A percentile compares a stretch with the other conserved stretches of the same genome.
Evolutionary conservation across 73 alveolate species (phyloP).

Genomic region (Urostyla sp.): DNA sequence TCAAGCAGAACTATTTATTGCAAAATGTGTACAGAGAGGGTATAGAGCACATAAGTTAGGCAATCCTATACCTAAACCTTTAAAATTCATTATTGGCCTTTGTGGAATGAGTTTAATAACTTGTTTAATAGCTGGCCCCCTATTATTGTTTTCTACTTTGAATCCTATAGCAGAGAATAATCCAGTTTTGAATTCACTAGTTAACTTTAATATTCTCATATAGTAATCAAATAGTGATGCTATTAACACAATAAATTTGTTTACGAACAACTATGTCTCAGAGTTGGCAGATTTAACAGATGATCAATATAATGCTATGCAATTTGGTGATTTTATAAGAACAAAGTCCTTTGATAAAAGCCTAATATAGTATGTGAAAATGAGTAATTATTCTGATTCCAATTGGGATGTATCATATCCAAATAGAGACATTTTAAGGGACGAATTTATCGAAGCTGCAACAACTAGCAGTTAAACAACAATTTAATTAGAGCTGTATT

Average conservation of each 20-base stretch:
- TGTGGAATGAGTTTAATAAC: slow-evolving; percentile 71
- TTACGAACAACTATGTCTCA: slow-evolving; percentile 50
- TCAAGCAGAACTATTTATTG: slow-evolving; percentile 85
- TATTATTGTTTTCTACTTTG: slow-evolving; percentile 86
- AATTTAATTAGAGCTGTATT: not conserved
- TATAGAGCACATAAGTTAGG: slow-evolving; percentile 54
- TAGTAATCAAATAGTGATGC: slow-evolving; percentile 35
- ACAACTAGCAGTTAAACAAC: slow-evolving; percentile 21
- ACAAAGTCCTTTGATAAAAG: slow-evolving; percentile 51
- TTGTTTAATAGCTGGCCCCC: slow-evolving; percentile 86
- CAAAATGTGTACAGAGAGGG: slow-evolving; percentile 73
- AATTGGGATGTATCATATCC: slow-evolving; percentile 55
- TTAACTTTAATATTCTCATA: slow-evolving; percentile 34
- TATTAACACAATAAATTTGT: slow-evolving; percentile 28
- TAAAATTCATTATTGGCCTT: slow-evolving; percentile 82
- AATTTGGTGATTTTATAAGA: slow-evolving; percentile 14
- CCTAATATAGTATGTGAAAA: slow-evolving; percentile 45
- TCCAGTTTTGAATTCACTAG: slow-evolving; percentile 80
- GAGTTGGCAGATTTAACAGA: slow-evolving; percentile 3
- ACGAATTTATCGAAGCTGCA: slow-evolving; percentile 48
- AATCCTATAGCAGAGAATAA: slow-evolving; percentile 94
- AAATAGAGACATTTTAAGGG: slow-evolving; percentile 3
- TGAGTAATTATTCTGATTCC: slow-evolving; percentile 41
- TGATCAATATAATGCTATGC: slow-evolving; percentile 30
- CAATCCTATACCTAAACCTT: slow-evolving; percentile 48